phyloP scores from a whole-genome alignment of 2,329 filamentous ascomycete species.

The Trichoderma polysporum region DNA sequence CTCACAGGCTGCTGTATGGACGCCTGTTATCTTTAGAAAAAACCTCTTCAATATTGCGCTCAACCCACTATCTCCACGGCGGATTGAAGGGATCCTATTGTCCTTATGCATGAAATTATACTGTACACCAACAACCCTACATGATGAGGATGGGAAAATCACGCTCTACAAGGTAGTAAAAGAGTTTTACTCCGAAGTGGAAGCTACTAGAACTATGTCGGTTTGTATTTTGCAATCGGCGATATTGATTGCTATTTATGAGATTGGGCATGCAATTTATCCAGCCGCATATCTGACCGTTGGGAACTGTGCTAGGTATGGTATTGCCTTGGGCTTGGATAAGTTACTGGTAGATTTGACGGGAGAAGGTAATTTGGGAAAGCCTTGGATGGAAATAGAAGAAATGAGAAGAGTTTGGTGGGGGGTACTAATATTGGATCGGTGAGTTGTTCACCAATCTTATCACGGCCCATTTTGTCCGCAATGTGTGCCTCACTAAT shows the following conservation, averaged over 20 bases:
- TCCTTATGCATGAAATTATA: conserved; percentile 4
- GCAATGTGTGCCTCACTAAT: neutral
- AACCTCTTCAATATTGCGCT: neutral
- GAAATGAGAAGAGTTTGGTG: conserved; percentile 7
- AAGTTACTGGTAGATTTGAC: neutral
- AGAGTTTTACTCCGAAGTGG: neutral
- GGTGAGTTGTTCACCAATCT: neutral
- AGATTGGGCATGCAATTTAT: conserved; percentile 2
- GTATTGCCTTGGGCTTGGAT: neutral
- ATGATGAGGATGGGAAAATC: neutral
- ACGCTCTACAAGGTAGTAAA: neutral
- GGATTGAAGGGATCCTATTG: neutral
- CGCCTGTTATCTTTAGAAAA: neutral
- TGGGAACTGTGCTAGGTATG: neutral
- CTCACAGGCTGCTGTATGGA: neutral
- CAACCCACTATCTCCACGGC: neutral
- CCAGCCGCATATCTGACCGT: conserved; percentile 1
- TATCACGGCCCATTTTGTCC: neutral
- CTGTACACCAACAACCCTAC: neutral
- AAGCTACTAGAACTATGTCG: neutral
- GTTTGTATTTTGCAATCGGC: neutral
- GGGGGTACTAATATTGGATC: neutral
- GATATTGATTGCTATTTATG: neutral
- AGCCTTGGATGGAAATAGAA: conserved; percentile 4
- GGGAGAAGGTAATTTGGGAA: neutral